phyloP scores from a whole-genome alignment of 306 rosid species.

The Vachellia collinsii region DNA sequence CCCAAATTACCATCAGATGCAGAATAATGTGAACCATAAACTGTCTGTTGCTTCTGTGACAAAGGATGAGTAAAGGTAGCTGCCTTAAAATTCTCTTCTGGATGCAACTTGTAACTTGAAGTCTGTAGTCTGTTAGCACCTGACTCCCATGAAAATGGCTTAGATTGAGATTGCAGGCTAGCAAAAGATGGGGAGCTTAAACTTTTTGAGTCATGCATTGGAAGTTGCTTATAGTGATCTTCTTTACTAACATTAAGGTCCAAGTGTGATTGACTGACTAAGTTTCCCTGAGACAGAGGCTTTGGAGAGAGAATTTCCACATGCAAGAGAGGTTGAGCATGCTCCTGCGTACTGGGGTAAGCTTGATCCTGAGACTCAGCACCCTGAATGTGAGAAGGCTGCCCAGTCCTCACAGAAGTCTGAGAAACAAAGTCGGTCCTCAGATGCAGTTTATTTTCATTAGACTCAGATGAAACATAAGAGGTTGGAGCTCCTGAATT shows the following conservation, averaged over 20 bases:
- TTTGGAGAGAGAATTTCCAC: conserved; percentile 55
- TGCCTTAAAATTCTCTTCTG: conserved; percentile 53
- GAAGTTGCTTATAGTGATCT: conserved; percentile 46
- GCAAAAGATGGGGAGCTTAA: conserved; percentile 51
- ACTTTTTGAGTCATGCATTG: conserved; percentile 48
- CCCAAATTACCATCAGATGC: conserved; percentile 51
- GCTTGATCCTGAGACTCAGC: conserved; percentile 52
- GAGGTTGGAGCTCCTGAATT: conserved; percentile 46
- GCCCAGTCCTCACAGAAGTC: conserved; percentile 48
- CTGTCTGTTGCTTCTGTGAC: conserved; percentile 60
- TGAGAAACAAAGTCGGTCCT: conserved; percentile 59
- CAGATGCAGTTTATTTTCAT: conserved; percentile 53
- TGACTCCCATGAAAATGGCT: conserved; percentile 56
- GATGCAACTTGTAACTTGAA: conserved; percentile 51
- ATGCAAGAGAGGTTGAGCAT: conserved; percentile 43
- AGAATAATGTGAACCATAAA: conserved; percentile 51
- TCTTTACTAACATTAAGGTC: conserved; percentile 48
- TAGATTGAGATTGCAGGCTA: conserved; percentile 51
- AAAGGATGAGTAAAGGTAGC: conserved; percentile 52
- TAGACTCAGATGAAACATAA: conserved; percentile 58
- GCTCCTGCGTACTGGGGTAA: conserved; percentile 55
- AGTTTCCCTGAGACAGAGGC: conserved; percentile 43
- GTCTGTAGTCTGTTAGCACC: conserved; percentile 46
- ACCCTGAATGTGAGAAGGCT: conserved; percentile 50
- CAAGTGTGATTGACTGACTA: conserved; percentile 47